Evolutionary conservation across 78 protist genomes (phyloP), one percentile per base, ranked within the genome.

Genomic region (Dictyostelium brefeldianum): DNA sequence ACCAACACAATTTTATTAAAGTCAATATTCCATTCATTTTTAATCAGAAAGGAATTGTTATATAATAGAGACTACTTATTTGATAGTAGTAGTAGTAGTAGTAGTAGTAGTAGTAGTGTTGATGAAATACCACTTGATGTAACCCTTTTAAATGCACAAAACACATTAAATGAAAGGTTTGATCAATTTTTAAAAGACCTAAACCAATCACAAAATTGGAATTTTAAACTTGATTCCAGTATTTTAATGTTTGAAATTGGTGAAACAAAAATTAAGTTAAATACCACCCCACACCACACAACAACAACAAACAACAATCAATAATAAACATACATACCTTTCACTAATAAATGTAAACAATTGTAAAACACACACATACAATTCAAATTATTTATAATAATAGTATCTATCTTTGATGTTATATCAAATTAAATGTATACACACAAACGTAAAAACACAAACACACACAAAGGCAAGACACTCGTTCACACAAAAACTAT

Each of bases 1-100:
- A 36, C 43, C 2, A 57, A 81, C 51, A 8, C 48, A 5, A 31
- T 81, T 65, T 48, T 67, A 46, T 67, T 81, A 41, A 64, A 81
- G 51, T 81, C 89, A 67, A 67, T 27, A 29, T 81, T 67, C 65
- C 89, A 81, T 29, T 36, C 75, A 15, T 31, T 31, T 67, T 20
- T 67, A 31, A 67, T 67, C 4, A 67, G 75, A 67, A 17, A 15
- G 4, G 75, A 67, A 67, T 15, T 67, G 15, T 27, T 67, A 64
- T 6, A 27, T 27, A 8, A 57, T 57, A 51, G 57, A 8, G n/a
- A n/a, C n/a, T n/a, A n/a, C n/a, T n/a, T n/a, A n/a, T n/a, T n/a
- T n/a, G 57, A 51, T 51, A 51, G 8, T 51, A 17, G 1, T 51
- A 51, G 57, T 51, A 6, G 57, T 51, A 6, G 57, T 51, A 17